phyloP scores from a whole-genome alignment of 805 yeast species.

The Schwanniomyces sp. region DNA sequence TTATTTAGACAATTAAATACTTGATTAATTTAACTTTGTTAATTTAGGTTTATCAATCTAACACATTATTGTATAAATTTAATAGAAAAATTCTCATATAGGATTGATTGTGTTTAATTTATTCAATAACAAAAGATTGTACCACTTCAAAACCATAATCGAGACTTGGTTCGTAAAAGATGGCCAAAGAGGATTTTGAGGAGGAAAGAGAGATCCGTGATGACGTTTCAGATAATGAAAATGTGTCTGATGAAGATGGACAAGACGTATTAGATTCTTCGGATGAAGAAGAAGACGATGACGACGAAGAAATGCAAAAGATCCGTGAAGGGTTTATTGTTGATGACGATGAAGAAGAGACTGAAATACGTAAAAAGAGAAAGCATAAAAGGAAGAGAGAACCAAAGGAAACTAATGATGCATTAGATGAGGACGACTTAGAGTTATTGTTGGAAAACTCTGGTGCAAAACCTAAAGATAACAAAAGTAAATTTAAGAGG shows the following conservation, averaged over 20 bases:
- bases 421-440: conserved; percentile 91
- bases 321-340: conserved; percentile 93
- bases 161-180: conserved; percentile 9
- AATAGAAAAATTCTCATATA: not conserved
- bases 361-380: conserved; percentile 24
- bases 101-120: not conserved
- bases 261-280: conserved; percentile 60
- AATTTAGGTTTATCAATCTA: not conserved
- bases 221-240: conserved; percentile 22
- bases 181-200: conserved; percentile 30
- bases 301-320: conserved; percentile 73
- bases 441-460: conserved; percentile 89
- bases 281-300: conserved; percentile 89
- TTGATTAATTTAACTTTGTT: not conserved
- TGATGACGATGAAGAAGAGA: conserved; percentile 73
- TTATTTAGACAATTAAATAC: not conserved
- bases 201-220: conserved; percentile 40
- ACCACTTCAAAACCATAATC: not conserved
- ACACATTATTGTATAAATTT: not conserved
- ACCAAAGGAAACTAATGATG: conserved; percentile 44
- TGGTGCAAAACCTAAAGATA: conserved; percentile 58
- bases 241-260: conserved; percentile 34
- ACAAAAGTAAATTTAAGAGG: conserved; percentile 66
- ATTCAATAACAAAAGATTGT: not conserved
- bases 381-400: conserved; percentile 41